phyloP scores from a whole-genome alignment of 768 basidiomycete genomes.

The Calocybe gangraenosa region DNA sequence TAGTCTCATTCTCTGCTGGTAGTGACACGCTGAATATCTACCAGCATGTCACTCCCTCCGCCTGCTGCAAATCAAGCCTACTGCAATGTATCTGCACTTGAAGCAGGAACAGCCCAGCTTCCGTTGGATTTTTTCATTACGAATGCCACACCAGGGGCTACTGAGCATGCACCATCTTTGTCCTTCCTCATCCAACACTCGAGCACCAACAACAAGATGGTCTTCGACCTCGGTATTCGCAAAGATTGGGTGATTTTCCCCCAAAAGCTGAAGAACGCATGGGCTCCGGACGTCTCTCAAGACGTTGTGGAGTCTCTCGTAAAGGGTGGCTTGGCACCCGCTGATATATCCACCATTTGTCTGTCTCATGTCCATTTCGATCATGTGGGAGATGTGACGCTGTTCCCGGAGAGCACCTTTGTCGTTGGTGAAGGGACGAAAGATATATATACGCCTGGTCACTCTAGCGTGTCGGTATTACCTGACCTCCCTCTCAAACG shows the following conservation, averaged over 20 bases:
- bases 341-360: slow-evolving; percentile 37
- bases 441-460: no score
- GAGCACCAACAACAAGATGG: slow-evolving; percentile 29
- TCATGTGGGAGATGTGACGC: slow-evolving; percentile 41
- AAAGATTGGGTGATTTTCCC: slow-evolving; percentile 40
- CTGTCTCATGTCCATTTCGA: slow-evolving; percentile 54
- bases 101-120: slow-evolving; percentile 40
- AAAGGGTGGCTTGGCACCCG: slow-evolving; percentile 40
- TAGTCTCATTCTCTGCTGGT: no score
- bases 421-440: slow-evolving; percentile 30
- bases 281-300: slow-evolving; percentile 25
- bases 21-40: no score
- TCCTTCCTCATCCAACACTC: slow-evolving; percentile 50
- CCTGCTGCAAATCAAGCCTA: slow-evolving; percentile 40
- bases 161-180: slow-evolving; percentile 36
- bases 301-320: slow-evolving; percentile 41
- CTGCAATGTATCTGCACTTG: slow-evolving; percentile 49
- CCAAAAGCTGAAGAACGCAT: slow-evolving; percentile 29
- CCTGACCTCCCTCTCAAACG: no score
- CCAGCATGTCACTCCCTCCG: slow-evolving; percentile 37
- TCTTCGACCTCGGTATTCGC: slow-evolving; percentile 57
- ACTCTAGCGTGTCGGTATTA: no score
- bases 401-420: slow-evolving; percentile 42
- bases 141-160: slow-evolving; percentile 19
- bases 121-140: slow-evolving; percentile 33